Base-by-base conservation (phyloP, 495 filamentous ascomycete genomes). In the Xylaria telfairii region DNA sequence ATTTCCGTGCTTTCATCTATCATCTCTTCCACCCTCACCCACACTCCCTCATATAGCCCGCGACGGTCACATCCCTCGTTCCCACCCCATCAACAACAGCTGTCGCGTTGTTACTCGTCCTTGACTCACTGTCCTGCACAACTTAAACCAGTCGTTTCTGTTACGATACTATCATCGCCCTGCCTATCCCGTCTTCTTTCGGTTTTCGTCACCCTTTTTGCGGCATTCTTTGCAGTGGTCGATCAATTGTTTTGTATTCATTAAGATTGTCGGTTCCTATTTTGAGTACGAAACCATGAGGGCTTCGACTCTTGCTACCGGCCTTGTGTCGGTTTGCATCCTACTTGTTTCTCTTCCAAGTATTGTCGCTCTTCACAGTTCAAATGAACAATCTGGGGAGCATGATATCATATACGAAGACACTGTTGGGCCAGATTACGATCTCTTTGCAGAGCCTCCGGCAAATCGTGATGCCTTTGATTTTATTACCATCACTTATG, bases 401-500 rank as follows among this genome's bases (percentile, higher is more conserved):
- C 78, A 73, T 37, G 70, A 60, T 24, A 41, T 54, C 7, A 51
- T 49, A 32, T 28, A 47, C 13, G 72, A 72, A 30, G 61, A 72
- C 24, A 71, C 68, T 8, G 59, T 57, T n/a, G 49, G 70, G 19
- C 49, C 47, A 54, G 42, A 78, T 17, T 76, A 80, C 68, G 75
- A 70, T 42, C 74, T 75, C 47, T 77, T 73, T 28, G 75, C 70
- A 39, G 75, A 71, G 9, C 74, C 72, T 47, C 47, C 68, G 21
- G 73, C 71, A 41, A 69, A 79, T 21, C 74, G 69, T 46, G 79
- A 71, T 37, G 79, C 76, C 10, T 82, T 85, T 67, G 75, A 78
- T 26, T 80, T 81, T 73, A 78, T 81, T 47, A 74, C 76, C 59
- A 64, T 75, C 34, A 72, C 71, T 6, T 84, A 85, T 74, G 83